A percentile compares a stretch with the other conserved stretches of the same genome.
Evolutionary conservation across 2,329 filamentous ascomycete species (phyloP).

Genomic region (Emmonsiellopsis sp.): DNA sequence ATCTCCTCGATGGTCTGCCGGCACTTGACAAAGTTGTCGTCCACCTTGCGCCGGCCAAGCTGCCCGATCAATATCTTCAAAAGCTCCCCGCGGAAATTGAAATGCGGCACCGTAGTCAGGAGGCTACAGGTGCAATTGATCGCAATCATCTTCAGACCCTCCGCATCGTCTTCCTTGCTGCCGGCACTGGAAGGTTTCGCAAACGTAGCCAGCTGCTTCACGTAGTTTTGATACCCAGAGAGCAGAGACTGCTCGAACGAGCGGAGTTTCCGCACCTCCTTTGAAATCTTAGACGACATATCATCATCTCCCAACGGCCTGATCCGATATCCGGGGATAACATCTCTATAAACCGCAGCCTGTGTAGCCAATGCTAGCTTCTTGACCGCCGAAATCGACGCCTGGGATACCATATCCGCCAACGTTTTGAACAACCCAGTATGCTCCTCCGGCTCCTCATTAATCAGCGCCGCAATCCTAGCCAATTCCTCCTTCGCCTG

Average conservation of each 20-base stretch:
- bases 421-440: conserved; percentile 68
- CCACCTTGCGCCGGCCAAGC: conserved; percentile 61
- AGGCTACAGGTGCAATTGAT: conserved; percentile 79
- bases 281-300: conserved; percentile 71
- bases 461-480: conserved; percentile 67
- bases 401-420: conserved; percentile 63
- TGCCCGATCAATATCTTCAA: conserved; percentile 80
- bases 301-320: conserved; percentile 68
- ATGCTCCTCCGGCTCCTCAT: conserved; percentile 90
- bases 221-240: conserved; percentile 72
- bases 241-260: conserved; percentile 83
- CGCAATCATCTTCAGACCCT: conserved; percentile 59
- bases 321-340: conserved; percentile 94
- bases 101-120: conserved; percentile 76
- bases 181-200: conserved; percentile 46
- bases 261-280: conserved; percentile 75
- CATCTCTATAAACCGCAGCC: conserved; percentile 83
- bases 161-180: conserved; percentile 18
- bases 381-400: conserved; percentile 58
- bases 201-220: conserved; percentile 62
- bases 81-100: conserved; percentile 88
- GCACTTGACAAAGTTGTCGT: conserved; percentile 69
- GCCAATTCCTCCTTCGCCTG: conserved; percentile 90
- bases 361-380: conserved; percentile 83
- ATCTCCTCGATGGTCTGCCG: conserved; percentile 68